Evolutionary conservation across 2,329 filamentous ascomycete genomes (phyloP), one percentile per base, ranked within the genome.

Genomic region (Trichoderma guizhouense): DNA sequence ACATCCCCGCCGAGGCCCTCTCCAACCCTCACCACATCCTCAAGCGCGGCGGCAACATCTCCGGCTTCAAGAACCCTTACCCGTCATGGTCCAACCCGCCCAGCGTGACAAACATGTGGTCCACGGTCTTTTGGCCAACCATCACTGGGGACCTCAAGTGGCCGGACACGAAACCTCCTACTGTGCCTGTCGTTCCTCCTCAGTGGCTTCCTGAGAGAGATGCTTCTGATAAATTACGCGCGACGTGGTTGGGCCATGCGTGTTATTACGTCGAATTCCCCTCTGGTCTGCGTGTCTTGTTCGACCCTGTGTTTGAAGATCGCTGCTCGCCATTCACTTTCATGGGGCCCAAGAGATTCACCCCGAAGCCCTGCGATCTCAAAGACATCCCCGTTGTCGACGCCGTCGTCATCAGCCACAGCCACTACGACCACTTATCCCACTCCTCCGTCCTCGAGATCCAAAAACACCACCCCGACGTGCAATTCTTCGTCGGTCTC

Each of bases 201-300:
- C 78, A 84, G 5, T 95, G 95, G 80, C 85, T 93, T 11, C 81
- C 88, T 1, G 83, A 84, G 15, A 88, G 93, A 69, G 81, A 86
- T 5, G 88, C 87, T 14, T 83, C 82, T 14, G 77, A 81, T 21
- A 85, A 87, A 53, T 86, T 98, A 28, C 90, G 94, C 69, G 93
- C 95, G 39, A 98, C 95, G 53, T 98, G 95, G 95, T 89, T 98
- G 3, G 95, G 95, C 43, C 95, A 98, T 81, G 95, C 95, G 4
- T 97, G 94, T 84, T 97, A 94, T 84, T 95, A 93, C 78, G 89
- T 97, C 76, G 95, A 98, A 81, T 98, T 95, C 77, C 94, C 94
- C 2, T 87, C 88, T 15, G 95, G 95, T 1, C 85, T 98, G 68
- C 90, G 95, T 69, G 93, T 97, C 4, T 88, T 98, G 4, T 98